These are phyloP conservation scores for Mycosphaerelloides madeirae DNA, from an alignment of 2,329 filamentous ascomycete species.

Conservation along the genomic window DNA sequence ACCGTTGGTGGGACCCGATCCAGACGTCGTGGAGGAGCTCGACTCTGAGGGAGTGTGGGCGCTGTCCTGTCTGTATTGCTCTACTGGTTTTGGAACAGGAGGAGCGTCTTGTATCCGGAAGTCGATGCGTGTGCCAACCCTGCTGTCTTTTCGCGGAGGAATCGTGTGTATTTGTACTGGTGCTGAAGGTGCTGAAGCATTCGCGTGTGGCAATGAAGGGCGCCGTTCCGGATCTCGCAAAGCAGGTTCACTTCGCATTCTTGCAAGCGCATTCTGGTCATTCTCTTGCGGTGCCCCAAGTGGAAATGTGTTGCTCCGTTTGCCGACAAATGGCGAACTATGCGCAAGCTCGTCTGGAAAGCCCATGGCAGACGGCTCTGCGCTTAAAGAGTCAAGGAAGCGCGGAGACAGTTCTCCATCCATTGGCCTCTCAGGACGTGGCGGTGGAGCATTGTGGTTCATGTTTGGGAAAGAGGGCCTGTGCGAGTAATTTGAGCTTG, in stretches of 20 bases:
- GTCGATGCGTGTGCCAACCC: conserved; percentile 23
- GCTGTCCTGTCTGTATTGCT: conserved; percentile 24
- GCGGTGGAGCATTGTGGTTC: conserved; percentile 22
- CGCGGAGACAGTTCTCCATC: conserved; percentile 26
- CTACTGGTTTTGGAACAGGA: conserved; percentile 28
- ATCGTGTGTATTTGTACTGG: conserved; percentile 2
- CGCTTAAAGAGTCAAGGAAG: conserved; percentile 26
- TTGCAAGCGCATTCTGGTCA: conserved; percentile 3
- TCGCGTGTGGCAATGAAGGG: conserved; percentile 9
- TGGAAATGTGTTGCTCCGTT: conserved; percentile 20
- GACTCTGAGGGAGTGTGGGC: conserved; percentile 29
- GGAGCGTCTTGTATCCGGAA: conserved; percentile 28
- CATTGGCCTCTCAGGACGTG: conserved; percentile 28
- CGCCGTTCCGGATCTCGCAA: conserved; percentile 12
- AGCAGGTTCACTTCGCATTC: conserved; percentile 19
- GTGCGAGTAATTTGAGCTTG: conserved; percentile 10
- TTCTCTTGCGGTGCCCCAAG: conserved; percentile 3
- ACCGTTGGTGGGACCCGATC: conserved; percentile 21
- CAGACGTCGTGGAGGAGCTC: conserved; percentile 25
- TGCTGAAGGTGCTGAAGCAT: conserved; percentile 4
- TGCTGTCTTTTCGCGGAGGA: conserved; percentile 18
- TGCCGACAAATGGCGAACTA: no score
- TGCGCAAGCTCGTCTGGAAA: no score
- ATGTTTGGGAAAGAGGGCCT: conserved; percentile 7
- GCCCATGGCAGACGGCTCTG: conserved; percentile 20